phyloP scores from a whole-genome alignment of 1,284 basidiomycete species.

The Thelephora terrestris region DNA sequence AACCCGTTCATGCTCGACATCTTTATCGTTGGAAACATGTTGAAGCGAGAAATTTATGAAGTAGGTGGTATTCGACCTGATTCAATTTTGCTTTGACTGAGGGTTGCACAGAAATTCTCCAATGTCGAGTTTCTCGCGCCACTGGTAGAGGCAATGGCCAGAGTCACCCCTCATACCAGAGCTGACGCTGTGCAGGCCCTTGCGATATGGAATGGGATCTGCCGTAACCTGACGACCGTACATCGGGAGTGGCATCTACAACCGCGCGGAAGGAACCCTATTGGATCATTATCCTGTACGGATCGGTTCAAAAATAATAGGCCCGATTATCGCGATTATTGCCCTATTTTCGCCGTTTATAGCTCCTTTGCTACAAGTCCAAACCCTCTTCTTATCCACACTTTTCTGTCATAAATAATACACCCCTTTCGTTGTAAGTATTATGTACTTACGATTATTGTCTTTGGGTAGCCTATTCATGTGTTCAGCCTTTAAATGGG shows the following conservation, averaged over 20 bases:
- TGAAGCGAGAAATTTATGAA: conserved; percentile 8
- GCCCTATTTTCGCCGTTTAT: too few species aligned
- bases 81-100: not conserved
- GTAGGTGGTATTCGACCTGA: conserved; percentile 6
- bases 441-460: too few species aligned
- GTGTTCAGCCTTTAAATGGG: too few species aligned
- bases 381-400: too few species aligned
- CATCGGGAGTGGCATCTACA: not conserved
- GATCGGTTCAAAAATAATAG: too few species aligned
- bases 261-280: too few species aligned
- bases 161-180: conserved; percentile 10
- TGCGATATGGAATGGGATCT: conserved; percentile 1
- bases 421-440: too few species aligned
- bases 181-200: conserved; percentile 9
- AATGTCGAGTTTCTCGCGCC: conserved; percentile 16
- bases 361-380: too few species aligned
- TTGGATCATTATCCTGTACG: too few species aligned
- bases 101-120: conserved; percentile 10
- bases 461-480: too few species aligned
- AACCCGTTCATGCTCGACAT: conserved; percentile 24
- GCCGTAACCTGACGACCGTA: conserved; percentile 1
- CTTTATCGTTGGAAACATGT: conserved; percentile 18
- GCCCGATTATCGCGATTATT: too few species aligned
- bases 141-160: conserved; percentile 14
- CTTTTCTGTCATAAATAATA: too few species aligned